Conservation (phyloP, 1,284 basidiomycete species). For the Tranzscheliella williamsii region DNA sequence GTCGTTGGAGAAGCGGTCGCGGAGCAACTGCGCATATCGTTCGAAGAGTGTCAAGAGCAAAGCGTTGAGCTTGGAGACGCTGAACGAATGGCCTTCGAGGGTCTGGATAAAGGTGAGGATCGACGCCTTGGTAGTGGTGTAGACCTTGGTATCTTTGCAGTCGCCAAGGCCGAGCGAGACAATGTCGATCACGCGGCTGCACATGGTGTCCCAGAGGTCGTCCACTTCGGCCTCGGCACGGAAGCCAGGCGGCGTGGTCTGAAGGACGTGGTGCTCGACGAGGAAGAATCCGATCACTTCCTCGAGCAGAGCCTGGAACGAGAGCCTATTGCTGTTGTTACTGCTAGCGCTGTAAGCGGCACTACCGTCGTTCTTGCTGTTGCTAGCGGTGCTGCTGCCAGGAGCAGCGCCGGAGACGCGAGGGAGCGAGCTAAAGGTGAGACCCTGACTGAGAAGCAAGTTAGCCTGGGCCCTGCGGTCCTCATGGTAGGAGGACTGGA, state of each 20-base stretch:
- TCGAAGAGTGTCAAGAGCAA: constrained; percentile 87
- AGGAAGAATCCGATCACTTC: constrained; percentile 99
- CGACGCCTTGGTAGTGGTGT: constrained; percentile 80
- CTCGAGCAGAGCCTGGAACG: constrained; percentile 64
- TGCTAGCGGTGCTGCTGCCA: neutral
- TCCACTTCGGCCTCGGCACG: constrained; percentile 88
- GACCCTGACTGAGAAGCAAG: constrained; percentile 77
- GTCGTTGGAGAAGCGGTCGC: constrained; percentile 78
- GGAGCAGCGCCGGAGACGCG: neutral
- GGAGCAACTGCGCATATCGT: constrained; percentile 81
- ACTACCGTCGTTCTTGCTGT: neutral
- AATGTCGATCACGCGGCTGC: constrained; percentile 74
- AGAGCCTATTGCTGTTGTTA: too few relatives aligned
- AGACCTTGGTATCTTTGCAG: constrained; percentile 80
- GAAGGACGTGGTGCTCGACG: constrained; percentile 88
- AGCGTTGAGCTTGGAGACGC: constrained; percentile 78
- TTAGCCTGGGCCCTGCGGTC: constrained; percentile 92
- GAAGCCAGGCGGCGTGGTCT: constrained; percentile 75
- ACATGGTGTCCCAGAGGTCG: constrained; percentile 91
- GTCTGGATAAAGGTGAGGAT: constrained; percentile 88
- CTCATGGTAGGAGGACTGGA: constrained; percentile 89
- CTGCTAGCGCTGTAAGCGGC: too few relatives aligned
- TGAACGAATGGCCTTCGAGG: constrained; percentile 79
- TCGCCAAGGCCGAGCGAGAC: constrained; percentile 75
- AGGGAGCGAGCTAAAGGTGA: constrained; percentile 56